Percentiles rank a stretch among this genome's conserved stretches.
Conservation (phyloP, 768 basidiomycete genomes). For the Plicaturopsis crispa region DNA sequence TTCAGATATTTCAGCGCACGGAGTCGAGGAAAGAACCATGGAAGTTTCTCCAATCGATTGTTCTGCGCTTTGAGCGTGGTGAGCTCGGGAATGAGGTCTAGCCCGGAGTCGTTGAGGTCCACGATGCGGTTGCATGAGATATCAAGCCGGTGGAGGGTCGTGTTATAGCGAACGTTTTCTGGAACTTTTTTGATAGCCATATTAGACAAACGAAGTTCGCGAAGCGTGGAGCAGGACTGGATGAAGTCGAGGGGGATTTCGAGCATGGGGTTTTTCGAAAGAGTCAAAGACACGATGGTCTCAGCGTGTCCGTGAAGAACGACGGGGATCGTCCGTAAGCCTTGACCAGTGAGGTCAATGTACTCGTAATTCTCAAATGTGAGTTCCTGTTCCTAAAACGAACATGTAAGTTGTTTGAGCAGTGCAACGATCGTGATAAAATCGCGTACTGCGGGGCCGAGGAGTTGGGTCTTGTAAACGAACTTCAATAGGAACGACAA, state of each 20-base stretch:
- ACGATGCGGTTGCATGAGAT: constrained; percentile 87
- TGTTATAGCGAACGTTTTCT: constrained; percentile 67
- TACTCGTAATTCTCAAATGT: constrained; percentile 63
- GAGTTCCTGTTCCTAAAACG: constrained; percentile 62
- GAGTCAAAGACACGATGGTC: constrained; percentile 74
- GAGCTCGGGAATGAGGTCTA: constrained; percentile 71
- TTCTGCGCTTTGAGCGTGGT: constrained; percentile 73
- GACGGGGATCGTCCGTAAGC: constrained; percentile 85
- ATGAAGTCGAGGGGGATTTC: constrained; percentile 97
- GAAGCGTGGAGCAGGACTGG: constrained; percentile 75
- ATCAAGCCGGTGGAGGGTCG: constrained; percentile 72
- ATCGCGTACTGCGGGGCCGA: constrained; percentile 52
- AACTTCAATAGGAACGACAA: constrained; percentile 84
- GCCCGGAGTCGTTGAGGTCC: constrained; percentile 78
- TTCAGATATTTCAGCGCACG: constrained; percentile 70
- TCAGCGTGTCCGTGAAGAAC: constrained; percentile 79
- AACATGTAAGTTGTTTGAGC: not conserved
- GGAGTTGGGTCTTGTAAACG: constrained; percentile 73
- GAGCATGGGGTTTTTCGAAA: constrained; percentile 92
- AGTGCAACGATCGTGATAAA: not conserved
- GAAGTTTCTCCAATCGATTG: constrained; percentile 84
- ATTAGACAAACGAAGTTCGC: constrained; percentile 79
- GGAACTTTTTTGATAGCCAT: constrained; percentile 97
- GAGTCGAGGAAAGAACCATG: constrained; percentile 77
- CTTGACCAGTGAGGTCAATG: constrained; percentile 75